Conservation (phyloP, 2,329 filamentous ascomycete species). For the Phoma sp. region DNA sequence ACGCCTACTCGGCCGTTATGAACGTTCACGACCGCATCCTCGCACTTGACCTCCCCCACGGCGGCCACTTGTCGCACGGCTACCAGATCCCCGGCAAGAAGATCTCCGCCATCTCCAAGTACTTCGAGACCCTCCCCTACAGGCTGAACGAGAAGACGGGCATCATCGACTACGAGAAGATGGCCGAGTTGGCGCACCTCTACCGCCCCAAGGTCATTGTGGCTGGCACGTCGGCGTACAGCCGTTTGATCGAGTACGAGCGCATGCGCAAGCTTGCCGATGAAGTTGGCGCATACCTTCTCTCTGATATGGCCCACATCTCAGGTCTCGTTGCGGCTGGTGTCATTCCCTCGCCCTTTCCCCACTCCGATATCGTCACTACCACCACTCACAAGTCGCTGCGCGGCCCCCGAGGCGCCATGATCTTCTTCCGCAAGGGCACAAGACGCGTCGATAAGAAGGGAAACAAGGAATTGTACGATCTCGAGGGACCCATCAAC, state of each 20-base stretch:
- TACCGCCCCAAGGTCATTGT: conserved; percentile 97
- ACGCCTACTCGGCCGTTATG: conserved; percentile 92
- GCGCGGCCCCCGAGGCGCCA: conserved; percentile 93
- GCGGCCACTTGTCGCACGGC: conserved; percentile 93
- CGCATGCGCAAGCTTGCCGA: conserved; percentile 97
- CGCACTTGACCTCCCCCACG: conserved; percentile 95
- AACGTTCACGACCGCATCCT: conserved; percentile 93
- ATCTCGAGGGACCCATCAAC: conserved; percentile 96
- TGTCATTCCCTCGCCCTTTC: conserved; percentile 93
- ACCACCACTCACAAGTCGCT: conserved; percentile 99
- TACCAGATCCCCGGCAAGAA: conserved; percentile 86
- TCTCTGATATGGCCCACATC: conserved; percentile 99
- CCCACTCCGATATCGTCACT: conserved; percentile 92
- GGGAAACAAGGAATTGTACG: conserved; percentile 90
- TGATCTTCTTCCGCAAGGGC: conserved; percentile 99
- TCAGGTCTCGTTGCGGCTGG: conserved; percentile 92
- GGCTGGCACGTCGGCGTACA: conserved; percentile 97
- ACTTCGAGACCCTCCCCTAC: conserved; percentile 99
- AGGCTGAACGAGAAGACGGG: conserved; percentile 87
- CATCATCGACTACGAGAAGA: conserved; percentile 94
- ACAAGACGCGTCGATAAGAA: conserved; percentile 89
- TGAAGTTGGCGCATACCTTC: conserved; percentile 88
- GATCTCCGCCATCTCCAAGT: conserved; percentile 96
- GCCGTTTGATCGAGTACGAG: conserved; percentile 93
- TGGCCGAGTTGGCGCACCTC: conserved; percentile 87